A percentile compares a stretch with the other conserved stretches of the same genome.
Conservation (phyloP, 177 flowering plant species). For the Tripterygium wilfordii region DNA sequence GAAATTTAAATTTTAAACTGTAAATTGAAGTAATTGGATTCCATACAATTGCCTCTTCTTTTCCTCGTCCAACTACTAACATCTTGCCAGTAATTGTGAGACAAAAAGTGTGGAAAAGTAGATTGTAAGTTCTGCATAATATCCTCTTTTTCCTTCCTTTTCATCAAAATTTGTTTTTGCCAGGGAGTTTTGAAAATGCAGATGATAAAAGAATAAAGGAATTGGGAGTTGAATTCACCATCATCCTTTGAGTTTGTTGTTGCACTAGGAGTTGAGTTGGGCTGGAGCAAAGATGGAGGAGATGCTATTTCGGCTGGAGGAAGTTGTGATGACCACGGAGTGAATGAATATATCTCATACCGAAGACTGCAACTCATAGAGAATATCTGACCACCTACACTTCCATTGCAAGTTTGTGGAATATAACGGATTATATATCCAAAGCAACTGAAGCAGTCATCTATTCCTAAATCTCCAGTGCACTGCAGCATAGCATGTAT, state of each 20-base stretch:
- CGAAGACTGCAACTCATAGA: conserved; percentile 18
- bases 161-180: too few species aligned
- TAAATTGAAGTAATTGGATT: too few species aligned
- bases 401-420: conserved; percentile 7
- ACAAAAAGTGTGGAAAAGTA: too few species aligned
- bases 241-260: conserved; percentile 3
- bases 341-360: conserved; percentile 19
- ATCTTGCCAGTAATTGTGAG: too few species aligned
- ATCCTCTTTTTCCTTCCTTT: too few species aligned
- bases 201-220: too few species aligned
- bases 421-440: conserved; percentile 1
- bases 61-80: too few species aligned
- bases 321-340: not conserved
- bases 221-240: too few species aligned
- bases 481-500: conserved; percentile 30
- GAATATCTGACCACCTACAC: conserved; percentile 6
- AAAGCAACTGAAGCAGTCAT: conserved; percentile 20
- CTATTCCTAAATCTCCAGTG: conserved; percentile 20
- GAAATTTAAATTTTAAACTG: too few species aligned
- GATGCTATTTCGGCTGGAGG: not conserved
- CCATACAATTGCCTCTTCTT: too few species aligned
- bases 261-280: not conserved
- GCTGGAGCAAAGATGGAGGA: conserved; percentile 5
- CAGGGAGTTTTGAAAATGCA: too few species aligned
- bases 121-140: too few species aligned